These are phyloP conservation scores for Thymus mandschuricus DNA, from an alignment of 257 asterid genomes.

Conservation along the genomic window DNA sequence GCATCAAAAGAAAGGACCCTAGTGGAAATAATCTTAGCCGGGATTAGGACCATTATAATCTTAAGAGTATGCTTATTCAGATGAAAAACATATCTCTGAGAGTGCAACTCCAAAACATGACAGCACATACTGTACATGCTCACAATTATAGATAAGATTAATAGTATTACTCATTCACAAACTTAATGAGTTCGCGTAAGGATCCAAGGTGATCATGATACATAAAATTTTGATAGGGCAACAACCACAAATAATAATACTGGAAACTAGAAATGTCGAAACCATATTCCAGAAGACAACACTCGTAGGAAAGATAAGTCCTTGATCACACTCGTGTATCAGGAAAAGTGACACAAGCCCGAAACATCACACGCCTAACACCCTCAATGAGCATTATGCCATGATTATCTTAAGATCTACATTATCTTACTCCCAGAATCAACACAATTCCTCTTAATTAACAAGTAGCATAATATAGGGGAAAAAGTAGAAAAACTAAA, in stretches of 20 bases:
- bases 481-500: not conserved
- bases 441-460: not conserved
- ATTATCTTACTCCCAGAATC: not conserved
- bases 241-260: not conserved
- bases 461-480: not conserved
- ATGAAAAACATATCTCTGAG: not conserved
- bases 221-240: not conserved
- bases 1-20: too few relatives aligned
- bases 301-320: not conserved
- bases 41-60: too few relatives aligned
- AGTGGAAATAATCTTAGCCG: too few relatives aligned
- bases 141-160: too few relatives aligned
- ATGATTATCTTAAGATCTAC: not conserved
- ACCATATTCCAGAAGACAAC: not conserved
- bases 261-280: not conserved
- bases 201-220: not conserved
- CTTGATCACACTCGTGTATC: not conserved
- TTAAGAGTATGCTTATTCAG: too few relatives aligned
- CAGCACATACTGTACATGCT: not conserved
- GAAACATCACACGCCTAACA: not conserved
- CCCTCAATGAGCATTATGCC: not conserved
- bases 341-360: not conserved
- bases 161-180: too few relatives aligned
- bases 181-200: too few relatives aligned
- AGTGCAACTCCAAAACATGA: not conserved